Evolutionary conservation across 1,139 yeast species (phyloP).

Genomic region (Sporopachydermia cereana): DNA sequence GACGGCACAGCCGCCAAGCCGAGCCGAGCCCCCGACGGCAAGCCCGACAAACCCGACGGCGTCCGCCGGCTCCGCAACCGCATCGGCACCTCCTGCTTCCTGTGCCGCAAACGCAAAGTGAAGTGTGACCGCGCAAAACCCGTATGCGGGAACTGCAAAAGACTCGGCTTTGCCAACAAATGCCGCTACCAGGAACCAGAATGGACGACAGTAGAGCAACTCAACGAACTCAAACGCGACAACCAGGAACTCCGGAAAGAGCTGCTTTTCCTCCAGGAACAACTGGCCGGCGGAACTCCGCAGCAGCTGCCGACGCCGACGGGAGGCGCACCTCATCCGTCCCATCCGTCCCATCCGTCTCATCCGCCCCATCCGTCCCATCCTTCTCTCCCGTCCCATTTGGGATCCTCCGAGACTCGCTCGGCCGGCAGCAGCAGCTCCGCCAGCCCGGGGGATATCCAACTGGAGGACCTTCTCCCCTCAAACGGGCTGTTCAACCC

Average conservation of each 20-base stretch:
- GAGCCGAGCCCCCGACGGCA: too few relatives aligned
- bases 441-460: conserved; percentile 1
- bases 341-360: too few relatives aligned
- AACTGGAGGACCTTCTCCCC: neutral
- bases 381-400: too few relatives aligned
- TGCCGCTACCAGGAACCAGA: conserved; percentile 4
- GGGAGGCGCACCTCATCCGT: too few relatives aligned
- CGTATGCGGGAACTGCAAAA: neutral
- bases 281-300: neutral
- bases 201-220: conserved; percentile 3
- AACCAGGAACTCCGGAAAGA: neutral
- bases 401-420: too few relatives aligned
- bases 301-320: too few relatives aligned
- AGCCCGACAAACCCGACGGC: conserved; percentile 4
- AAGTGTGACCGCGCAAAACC: conserved; percentile 4
- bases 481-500: neutral
- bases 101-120: neutral
- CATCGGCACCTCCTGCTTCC: conserved; percentile 4
- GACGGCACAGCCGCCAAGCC: too few relatives aligned
- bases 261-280: neutral
- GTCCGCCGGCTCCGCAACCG: neutral
- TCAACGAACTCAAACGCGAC: neutral
- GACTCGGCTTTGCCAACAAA: neutral
- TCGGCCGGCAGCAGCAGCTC: neutral
- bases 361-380: too few relatives aligned